These are phyloP conservation scores for Ascoidea tarda DNA, from an alignment of 805 yeast genomes.

Conservation along the genomic window DNA sequence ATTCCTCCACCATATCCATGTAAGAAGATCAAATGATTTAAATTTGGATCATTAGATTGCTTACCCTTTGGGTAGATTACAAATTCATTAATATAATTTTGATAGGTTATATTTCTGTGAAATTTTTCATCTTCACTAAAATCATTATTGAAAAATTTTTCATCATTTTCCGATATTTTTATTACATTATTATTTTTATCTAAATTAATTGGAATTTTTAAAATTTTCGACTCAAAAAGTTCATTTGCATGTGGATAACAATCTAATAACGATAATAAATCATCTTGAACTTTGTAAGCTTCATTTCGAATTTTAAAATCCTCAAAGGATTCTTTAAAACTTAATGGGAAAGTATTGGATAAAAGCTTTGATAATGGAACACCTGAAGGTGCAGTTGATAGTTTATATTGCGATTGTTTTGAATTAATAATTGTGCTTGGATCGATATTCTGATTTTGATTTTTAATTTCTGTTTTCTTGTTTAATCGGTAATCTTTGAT, in stretches of 20 bases:
- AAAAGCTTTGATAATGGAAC: slow-evolving; percentile 7
- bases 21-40: slow-evolving; percentile 50
- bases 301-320: slow-evolving; percentile 31
- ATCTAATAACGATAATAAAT: slow-evolving; percentile 29
- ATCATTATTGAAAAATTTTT: slow-evolving; percentile 33
- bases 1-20: slow-evolving; percentile 96
- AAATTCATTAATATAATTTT: slow-evolving; percentile 61
- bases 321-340: slow-evolving; percentile 32
- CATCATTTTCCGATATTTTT: slow-evolving; percentile 25
- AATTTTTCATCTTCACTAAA: slow-evolving; percentile 10
- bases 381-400: slow-evolving; percentile 8
- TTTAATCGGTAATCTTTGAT: too few relatives aligned
- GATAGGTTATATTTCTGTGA: too few relatives aligned
- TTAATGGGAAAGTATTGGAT: slow-evolving; percentile 33
- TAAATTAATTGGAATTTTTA: slow-evolving; percentile 18
- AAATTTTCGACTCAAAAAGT: slow-evolving; percentile 18
- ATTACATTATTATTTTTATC: slow-evolving; percentile 17
- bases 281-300: slow-evolving; percentile 30
- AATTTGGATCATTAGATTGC: slow-evolving; percentile 16
- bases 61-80: slow-evolving; percentile 32
- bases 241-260: slow-evolving; percentile 25
- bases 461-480: too few relatives aligned
- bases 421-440: too few relatives aligned
- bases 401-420: slow-evolving; percentile 2
- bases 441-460: too few relatives aligned